These are phyloP conservation scores for Ascochyta lentis DNA, from an alignment of 2,329 filamentous ascomycete species.

Conservation along the genomic window DNA sequence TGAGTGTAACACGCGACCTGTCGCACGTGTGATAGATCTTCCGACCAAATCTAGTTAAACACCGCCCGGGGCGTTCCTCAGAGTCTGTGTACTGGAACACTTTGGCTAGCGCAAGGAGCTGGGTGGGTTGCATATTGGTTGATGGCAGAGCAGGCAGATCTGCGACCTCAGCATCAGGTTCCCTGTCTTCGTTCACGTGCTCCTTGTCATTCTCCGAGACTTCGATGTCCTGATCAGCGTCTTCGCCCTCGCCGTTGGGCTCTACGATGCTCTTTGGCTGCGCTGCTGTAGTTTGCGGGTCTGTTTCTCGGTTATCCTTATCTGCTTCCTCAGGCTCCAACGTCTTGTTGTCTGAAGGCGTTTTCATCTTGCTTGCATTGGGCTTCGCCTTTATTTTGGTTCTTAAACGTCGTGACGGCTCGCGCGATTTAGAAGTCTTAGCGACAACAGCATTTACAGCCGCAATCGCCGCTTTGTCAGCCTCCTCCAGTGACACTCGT, in stretches of 20 bases:
- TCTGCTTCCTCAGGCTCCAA: not conserved
- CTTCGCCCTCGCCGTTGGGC: not conserved
- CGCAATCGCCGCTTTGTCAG: not conserved
- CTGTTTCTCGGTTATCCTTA: not conserved
- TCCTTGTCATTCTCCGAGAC: not conserved
- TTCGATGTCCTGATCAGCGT: not conserved
- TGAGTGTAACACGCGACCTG: constrained; percentile 7
- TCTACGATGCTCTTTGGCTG: not conserved
- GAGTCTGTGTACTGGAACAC: constrained; percentile 34
- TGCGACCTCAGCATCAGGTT: not conserved
- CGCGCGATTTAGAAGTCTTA: not conserved
- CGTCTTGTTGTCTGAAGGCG: not conserved
- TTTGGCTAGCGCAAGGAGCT: constrained; percentile 15
- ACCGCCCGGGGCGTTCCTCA: constrained; percentile 24
- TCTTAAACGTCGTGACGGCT: not conserved
- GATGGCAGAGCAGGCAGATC: not conserved
- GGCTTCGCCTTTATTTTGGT: not conserved
- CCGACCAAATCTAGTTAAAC: constrained; percentile 23
- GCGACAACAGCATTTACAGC: not conserved
- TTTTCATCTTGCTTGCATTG: not conserved
- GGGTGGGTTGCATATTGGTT: not conserved
- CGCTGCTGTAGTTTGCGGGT: not conserved
- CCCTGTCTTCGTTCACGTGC: not conserved
- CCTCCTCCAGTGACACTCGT: not conserved
- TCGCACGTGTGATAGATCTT: constrained; percentile 25